phyloP scores from a whole-genome alignment of 371 early-diverging fungal genomes.

The Chytridium lagenaria region DNA sequence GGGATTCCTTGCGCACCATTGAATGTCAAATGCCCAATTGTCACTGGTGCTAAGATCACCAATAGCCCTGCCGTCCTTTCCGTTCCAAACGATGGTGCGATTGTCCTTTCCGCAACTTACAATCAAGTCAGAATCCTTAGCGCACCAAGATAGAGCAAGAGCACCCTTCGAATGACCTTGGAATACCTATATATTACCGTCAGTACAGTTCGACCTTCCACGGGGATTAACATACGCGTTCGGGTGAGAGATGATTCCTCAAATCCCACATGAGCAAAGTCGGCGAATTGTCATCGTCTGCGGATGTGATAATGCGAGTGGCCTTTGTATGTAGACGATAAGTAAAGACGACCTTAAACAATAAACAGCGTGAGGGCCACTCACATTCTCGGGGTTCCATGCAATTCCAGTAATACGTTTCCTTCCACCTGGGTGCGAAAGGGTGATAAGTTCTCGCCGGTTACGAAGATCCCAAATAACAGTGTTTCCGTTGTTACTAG shows the following conservation, averaged over 20 bases:
- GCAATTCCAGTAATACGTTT: conserved; percentile 78
- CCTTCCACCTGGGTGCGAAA: conserved; percentile 69
- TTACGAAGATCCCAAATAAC: conserved; percentile 95
- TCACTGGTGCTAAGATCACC: conserved; percentile 70
- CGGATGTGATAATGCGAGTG: conserved; percentile 91
- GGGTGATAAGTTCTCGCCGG: conserved; percentile 82
- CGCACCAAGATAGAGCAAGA: conserved; percentile 90
- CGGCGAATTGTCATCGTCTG: conserved; percentile 89
- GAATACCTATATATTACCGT: conserved; percentile 48
- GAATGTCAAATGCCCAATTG: conserved; percentile 92
- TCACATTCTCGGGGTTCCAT: conserved; percentile 93
- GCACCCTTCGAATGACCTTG: conserved; percentile 87
- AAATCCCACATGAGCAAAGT: conserved; percentile 92
- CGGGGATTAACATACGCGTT: conserved; percentile 60
- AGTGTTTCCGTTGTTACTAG: conserved; percentile 88
- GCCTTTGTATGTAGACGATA: conserved; percentile 69
- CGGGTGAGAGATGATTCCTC: conserved; percentile 89
- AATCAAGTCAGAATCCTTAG: conserved; percentile 86
- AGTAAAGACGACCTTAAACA: not conserved
- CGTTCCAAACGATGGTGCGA: conserved; percentile 91
- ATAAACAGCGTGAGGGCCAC: conserved; percentile 16
- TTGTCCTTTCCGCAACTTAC: conserved; percentile 92
- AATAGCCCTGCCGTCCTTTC: conserved; percentile 39
- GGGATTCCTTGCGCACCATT: conserved; percentile 93
- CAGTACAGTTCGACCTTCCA: not conserved